Base-by-base conservation (phyloP, 2,329 filamentous ascomycete species). In the Fusarium sp. region DNA sequence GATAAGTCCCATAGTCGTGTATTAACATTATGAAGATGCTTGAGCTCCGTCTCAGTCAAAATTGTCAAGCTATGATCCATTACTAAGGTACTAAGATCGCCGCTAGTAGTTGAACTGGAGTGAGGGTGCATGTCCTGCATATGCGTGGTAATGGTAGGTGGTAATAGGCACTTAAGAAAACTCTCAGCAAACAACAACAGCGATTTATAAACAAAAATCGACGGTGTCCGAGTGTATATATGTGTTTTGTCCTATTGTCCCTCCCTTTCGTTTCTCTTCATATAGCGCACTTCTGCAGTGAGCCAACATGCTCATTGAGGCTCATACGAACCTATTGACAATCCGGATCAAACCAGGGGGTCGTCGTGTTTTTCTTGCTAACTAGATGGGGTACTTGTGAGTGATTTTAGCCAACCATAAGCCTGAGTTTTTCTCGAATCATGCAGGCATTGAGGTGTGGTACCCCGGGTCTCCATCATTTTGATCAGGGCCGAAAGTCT, bases 81-180 rank as follows among this genome's bases (percentile, higher is more conserved):
- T 10, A 5, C 3, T 3, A 7, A 15, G 13, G 15, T 3, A 49
- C 13, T 9, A 11, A 3, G 23, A 19, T 12, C 9, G 4, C 6
- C 23, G 23, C 23, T 19, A 7, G 42, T 11, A 11, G 2, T 0
- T 18, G 23, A 44, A 44, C 6, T 44, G 10, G 16, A 44, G 9
- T 43, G 15, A 43, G 6, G 5, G 16, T 18, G 6, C 23, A 11
- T 49, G 21, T 21, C 9, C 4, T 8, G 19, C 21, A 49, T 32
- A 6, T 32, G 46, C 6, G 28, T 49, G 6, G 15, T 6, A 18
- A 23, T 11, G n/a, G 28, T 0, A 6, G 4, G 28, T n/a, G 4
- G 28, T n/a, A 21, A 16, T n/a, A 16, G 28, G 46, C 21, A n/a
- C 25, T 21, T n/a, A 1, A 49, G 9, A n/a, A 6, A n/a, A 18